Percentiles rank a stretch among this genome's conserved stretches.
Evolutionary conservation across 352 stramenopile genomes (phyloP).

Genomic region (Phytophthora macrochlamydospora): DNA sequence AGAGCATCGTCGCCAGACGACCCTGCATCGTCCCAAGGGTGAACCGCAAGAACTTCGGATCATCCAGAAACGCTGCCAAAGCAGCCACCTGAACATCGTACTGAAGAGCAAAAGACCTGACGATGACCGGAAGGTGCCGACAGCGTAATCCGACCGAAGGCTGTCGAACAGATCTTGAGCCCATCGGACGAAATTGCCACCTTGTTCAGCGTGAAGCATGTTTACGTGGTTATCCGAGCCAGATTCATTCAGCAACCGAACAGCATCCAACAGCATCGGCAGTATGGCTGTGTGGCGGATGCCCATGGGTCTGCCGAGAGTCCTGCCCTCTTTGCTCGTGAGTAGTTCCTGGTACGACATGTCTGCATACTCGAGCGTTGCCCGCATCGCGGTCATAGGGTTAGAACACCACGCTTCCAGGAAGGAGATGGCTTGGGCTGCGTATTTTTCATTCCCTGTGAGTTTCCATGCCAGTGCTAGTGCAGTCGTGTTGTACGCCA

Average conservation of each 20-base stretch:
- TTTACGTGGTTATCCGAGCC: neutral
- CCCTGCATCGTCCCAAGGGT: conserved; percentile 55
- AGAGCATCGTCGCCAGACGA: conserved; percentile 50
- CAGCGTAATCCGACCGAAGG: conserved; percentile 27
- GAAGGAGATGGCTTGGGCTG: conserved; percentile 28
- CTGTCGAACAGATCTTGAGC: conserved; percentile 25
- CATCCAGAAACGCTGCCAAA: conserved; percentile 51
- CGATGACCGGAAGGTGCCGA: conserved; percentile 32
- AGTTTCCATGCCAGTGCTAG: conserved; percentile 44
- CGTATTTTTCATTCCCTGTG: conserved; percentile 39
- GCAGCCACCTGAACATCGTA: conserved; percentile 55
- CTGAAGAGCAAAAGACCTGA: conserved; percentile 39
- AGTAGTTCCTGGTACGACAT: conserved; percentile 36
- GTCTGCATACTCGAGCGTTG: conserved; percentile 38
- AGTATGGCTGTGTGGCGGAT: conserved; percentile 41
- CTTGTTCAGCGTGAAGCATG: conserved; percentile 5
- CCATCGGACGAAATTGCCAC: conserved; percentile 29
- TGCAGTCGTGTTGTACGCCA: conserved; percentile 57
- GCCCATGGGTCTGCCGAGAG: conserved; percentile 22
- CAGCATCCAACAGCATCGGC: conserved; percentile 40
- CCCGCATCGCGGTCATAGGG: conserved; percentile 30
- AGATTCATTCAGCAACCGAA: conserved; percentile 38
- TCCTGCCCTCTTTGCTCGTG: conserved; percentile 18
- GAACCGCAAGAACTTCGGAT: conserved; percentile 39
- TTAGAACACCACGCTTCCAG: conserved; percentile 45